A percentile compares a stretch with the other conserved stretches of the same genome.
These are phyloP conservation scores for Globisporangium uncinulatum DNA, from an alignment of 352 stramenopile genomes.

Conservation along the genomic window DNA sequence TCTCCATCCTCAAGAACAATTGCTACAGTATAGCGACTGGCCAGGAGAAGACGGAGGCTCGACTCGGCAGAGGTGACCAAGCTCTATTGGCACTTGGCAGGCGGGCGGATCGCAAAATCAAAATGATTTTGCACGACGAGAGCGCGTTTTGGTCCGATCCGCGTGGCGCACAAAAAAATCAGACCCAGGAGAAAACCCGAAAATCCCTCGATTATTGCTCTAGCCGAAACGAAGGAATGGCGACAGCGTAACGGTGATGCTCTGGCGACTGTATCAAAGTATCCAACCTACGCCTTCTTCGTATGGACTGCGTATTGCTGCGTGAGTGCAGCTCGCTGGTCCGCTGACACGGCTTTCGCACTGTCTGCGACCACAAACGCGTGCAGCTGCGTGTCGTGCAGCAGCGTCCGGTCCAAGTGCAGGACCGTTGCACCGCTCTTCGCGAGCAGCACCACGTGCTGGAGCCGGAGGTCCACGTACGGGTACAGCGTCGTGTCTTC, in stretches of 20 bases:
- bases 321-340: slow-evolving; percentile 29
- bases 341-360: slow-evolving; percentile 18
- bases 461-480: slow-evolving; percentile 42
- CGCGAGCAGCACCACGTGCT: slow-evolving; percentile 59
- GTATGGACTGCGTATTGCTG: slow-evolving; percentile 21
- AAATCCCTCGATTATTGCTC: no score
- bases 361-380: slow-evolving; percentile 50
- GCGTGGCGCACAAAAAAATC: no score
- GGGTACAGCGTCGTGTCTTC: slow-evolving; percentile 65
- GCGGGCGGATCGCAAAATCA: neutral
- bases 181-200: no score
- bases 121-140: no score
- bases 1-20: no score
- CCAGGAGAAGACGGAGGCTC: no score
- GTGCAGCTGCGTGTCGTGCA: slow-evolving; percentile 38
- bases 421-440: slow-evolving; percentile 34
- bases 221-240: no score
- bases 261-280: no score
- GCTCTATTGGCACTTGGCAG: no score
- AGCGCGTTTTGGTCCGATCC: neutral
- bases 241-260: no score
- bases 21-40: no score
- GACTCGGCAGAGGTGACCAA: no score
- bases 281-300: neutral
- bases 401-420: slow-evolving; percentile 39